phyloP scores from a whole-genome alignment of 257 asterid genomes.

The Avicennia marina region DNA sequence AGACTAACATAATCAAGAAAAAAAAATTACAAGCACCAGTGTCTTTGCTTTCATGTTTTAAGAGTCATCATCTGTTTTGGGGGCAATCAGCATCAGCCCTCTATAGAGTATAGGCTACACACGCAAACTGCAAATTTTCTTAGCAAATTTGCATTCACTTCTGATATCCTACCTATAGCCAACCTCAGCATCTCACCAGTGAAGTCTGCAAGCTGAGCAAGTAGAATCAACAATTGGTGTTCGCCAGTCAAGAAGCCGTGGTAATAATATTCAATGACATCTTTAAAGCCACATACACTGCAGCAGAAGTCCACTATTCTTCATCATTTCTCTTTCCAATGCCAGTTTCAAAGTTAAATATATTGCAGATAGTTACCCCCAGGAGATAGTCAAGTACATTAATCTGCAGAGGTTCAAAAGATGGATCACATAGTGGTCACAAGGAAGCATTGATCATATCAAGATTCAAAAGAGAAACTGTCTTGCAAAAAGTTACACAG shows the following conservation, averaged over 20 bases:
- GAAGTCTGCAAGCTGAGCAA: constrained; percentile 82
- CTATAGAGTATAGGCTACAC: constrained; percentile 81
- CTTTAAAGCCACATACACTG: no score
- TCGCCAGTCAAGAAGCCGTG: no score
- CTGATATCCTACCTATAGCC: constrained; percentile 95
- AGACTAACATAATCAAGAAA: neutral
- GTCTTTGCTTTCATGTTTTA: constrained; percentile 77
- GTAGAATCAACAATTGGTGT: constrained; percentile 14
- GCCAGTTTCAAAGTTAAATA: no score
- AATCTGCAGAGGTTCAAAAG: constrained; percentile 87
- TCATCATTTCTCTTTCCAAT: neutral
- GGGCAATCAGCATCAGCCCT: constrained; percentile 67
- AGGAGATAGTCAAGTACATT: constrained; percentile 72
- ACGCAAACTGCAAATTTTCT: constrained; percentile 70
- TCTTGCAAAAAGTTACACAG: constrained; percentile 77
- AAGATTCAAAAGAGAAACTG: constrained; percentile 64
- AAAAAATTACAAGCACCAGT: neutral
- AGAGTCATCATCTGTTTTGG: constrained; percentile 70
- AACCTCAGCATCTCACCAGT: constrained; percentile 96
- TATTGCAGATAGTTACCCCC: no score
- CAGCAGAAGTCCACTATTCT: constrained; percentile 7
- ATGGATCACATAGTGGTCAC: constrained; percentile 55
- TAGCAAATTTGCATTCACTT: constrained; percentile 80
- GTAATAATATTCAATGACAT: no score
- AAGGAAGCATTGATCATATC: constrained; percentile 75